phyloP scores from a whole-genome alignment of 169 alveolate species.

The Eimeria praecox region DNA sequence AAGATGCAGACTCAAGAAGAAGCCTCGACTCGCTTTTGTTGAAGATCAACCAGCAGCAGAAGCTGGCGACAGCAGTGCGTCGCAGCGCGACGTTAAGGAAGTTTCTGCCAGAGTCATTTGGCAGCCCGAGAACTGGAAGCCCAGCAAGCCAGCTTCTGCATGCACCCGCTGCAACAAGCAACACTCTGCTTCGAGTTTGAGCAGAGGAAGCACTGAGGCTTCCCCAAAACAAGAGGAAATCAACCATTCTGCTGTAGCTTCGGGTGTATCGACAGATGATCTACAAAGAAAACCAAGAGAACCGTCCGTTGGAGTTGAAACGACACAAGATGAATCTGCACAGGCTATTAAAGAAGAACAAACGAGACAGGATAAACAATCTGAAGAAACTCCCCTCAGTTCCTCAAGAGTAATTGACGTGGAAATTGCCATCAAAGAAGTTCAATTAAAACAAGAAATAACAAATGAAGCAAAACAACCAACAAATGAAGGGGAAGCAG shows the following conservation, averaged over 20 bases:
- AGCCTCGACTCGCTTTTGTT: background rate
- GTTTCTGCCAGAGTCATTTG: conserved; percentile 27
- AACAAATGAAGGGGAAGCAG: background rate
- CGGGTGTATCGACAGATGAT: background rate
- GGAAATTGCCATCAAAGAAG: background rate
- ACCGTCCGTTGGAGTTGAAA: background rate
- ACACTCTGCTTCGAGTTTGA: background rate
- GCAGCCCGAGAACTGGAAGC: conserved; percentile 68
- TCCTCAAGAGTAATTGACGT: background rate
- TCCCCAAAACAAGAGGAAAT: background rate
- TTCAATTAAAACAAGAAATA: background rate
- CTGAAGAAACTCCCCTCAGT: background rate
- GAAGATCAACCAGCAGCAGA: conserved; percentile 23
- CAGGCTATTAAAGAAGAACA: background rate
- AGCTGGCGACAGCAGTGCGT: conserved; percentile 5
- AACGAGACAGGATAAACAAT: background rate
- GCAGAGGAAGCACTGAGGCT: background rate
- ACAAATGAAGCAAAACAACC: background rate
- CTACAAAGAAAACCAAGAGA: background rate
- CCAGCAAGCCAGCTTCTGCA: background rate
- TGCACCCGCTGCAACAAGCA: conserved; percentile 27
- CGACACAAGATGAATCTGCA: background rate
- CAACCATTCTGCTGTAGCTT: background rate
- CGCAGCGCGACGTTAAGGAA: conserved; percentile 33
- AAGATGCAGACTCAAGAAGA: background rate